These are phyloP conservation scores for Mallotus japonicus DNA, from an alignment of 441 rosid species.

Conservation along the genomic window DNA sequence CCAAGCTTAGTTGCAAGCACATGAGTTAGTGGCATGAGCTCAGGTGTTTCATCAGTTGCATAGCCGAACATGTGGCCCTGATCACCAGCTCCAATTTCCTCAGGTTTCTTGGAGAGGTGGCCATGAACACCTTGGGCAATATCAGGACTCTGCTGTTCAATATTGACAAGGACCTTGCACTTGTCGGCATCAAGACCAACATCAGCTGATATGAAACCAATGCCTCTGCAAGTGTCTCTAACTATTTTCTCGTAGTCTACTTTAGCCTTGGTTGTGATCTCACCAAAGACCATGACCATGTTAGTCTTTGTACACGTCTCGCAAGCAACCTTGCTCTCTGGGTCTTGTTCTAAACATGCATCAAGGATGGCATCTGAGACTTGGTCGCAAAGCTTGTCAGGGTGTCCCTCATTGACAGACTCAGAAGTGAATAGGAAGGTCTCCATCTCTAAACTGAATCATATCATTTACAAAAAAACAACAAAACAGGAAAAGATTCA, in stretches of 20 bases:
- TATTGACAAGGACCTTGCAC: slow-evolving; percentile 69
- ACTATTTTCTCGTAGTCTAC: slow-evolving; percentile 76
- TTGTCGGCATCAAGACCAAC: slow-evolving; percentile 82
- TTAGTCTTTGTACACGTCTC: slow-evolving; percentile 89
- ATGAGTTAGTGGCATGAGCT: slow-evolving; percentile 77
- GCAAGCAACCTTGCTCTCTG: slow-evolving; percentile 84
- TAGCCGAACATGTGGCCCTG: slow-evolving; percentile 84
- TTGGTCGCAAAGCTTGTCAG: slow-evolving; percentile 83
- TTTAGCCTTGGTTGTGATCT: slow-evolving; percentile 71
- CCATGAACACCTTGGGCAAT: slow-evolving; percentile 88
- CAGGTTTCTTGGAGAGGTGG: slow-evolving; percentile 71
- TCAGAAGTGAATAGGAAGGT: slow-evolving; percentile 84
- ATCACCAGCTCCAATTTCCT: slow-evolving; percentile 85
- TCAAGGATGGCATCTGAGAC: slow-evolving; percentile 84
- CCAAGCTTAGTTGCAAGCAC: slow-evolving; percentile 77
- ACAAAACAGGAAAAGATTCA: neutral
- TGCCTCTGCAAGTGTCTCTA: slow-evolving; percentile 67
- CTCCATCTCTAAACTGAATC: slow-evolving; percentile 45
- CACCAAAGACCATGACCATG: slow-evolving; percentile 86
- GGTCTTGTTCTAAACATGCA: slow-evolving; percentile 80
- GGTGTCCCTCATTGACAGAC: slow-evolving; percentile 84
- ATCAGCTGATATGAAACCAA: slow-evolving; percentile 65
- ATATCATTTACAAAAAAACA: neutral
- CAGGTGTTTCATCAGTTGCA: slow-evolving; percentile 77
- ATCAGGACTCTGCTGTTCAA: slow-evolving; percentile 83